These are phyloP conservation scores for Blastobotrys aristatus DNA, from an alignment of 1,139 yeast genomes.

Conservation along the genomic window DNA sequence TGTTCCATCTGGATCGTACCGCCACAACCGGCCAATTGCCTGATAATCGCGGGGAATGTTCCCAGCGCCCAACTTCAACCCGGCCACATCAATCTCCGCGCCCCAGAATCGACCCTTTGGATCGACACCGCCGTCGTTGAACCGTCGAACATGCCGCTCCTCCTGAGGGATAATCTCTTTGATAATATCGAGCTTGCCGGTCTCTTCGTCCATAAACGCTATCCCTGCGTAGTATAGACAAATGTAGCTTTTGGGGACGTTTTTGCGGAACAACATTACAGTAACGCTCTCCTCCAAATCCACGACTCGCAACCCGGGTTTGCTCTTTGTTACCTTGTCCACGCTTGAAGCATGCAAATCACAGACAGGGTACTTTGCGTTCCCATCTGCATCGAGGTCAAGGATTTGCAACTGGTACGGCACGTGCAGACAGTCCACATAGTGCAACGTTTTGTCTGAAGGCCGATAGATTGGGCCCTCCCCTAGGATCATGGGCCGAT, in stretches of 20 bases:
- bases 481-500: slow-evolving; percentile 24
- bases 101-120: slow-evolving; percentile 32
- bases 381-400: slow-evolving; percentile 24
- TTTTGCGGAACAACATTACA: slow-evolving; percentile 27
- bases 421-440: slow-evolving; percentile 26
- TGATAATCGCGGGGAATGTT: slow-evolving; percentile 22
- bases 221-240: slow-evolving; percentile 31
- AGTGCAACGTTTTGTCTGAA: slow-evolving; percentile 29
- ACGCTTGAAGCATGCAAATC: slow-evolving; percentile 14
- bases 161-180: slow-evolving; percentile 29
- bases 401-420: slow-evolving; percentile 29
- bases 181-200: slow-evolving; percentile 31
- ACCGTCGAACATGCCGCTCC: slow-evolving; percentile 24
- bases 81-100: slow-evolving; percentile 31
- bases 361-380: slow-evolving; percentile 18
- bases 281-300: slow-evolving; percentile 29
- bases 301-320: slow-evolving; percentile 28
- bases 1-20: slow-evolving; percentile 32
- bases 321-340: slow-evolving; percentile 17
- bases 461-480: slow-evolving; percentile 28
- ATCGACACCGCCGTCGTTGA: slow-evolving; percentile 35
- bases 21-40: slow-evolving; percentile 35
- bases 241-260: slow-evolving; percentile 26
- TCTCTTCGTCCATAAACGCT: slow-evolving; percentile 31
- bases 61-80: slow-evolving; percentile 27